phyloP scores from a whole-genome alignment of 169 alveolate species.

The Theileria annulata region DNA sequence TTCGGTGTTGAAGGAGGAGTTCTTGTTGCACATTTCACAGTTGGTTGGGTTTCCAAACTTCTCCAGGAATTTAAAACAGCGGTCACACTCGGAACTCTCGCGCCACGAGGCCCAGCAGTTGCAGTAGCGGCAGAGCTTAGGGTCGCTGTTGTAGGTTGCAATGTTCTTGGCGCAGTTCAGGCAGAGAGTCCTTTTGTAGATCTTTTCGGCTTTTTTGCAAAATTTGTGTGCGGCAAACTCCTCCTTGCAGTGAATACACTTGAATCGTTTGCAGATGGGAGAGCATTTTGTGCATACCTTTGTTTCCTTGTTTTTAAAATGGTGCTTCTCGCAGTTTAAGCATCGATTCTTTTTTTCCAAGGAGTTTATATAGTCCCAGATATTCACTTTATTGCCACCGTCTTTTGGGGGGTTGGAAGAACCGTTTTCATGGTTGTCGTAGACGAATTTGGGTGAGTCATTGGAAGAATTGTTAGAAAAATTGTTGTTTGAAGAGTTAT shows the following conservation, averaged over 20 bases:
- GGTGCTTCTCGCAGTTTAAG: conserved; percentile 51
- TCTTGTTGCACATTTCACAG: conserved; percentile 59
- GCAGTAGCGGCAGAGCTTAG: conserved; percentile 59
- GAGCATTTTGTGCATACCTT: conserved; percentile 52
- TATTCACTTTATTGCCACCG: neutral
- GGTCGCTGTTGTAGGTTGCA: conserved; percentile 57
- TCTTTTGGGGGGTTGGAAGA: neutral
- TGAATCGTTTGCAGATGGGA: conserved; percentile 13
- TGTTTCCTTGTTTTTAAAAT: conserved; percentile 38
- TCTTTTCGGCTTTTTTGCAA: conserved; percentile 54
- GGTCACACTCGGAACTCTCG: conserved; percentile 54
- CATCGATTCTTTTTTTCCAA: conserved; percentile 42
- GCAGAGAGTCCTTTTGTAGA: conserved; percentile 46
- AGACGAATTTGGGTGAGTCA: neutral
- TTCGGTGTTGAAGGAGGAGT: conserved; percentile 62
- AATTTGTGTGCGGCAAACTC: conserved; percentile 43
- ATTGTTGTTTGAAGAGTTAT: neutral
- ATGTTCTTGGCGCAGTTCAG: conserved; percentile 57
- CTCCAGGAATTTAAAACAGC: conserved; percentile 40
- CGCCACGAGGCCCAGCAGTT: conserved; percentile 68
- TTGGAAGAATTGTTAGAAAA: neutral
- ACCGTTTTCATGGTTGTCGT: neutral
- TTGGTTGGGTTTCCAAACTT: conserved; percentile 50
- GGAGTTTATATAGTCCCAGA: conserved; percentile 49
- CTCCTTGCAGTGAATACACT: conserved; percentile 61